Evolutionary conservation across 257 asterid genomes (phyloP).

Genomic region (Solanum clarkiae): DNA sequence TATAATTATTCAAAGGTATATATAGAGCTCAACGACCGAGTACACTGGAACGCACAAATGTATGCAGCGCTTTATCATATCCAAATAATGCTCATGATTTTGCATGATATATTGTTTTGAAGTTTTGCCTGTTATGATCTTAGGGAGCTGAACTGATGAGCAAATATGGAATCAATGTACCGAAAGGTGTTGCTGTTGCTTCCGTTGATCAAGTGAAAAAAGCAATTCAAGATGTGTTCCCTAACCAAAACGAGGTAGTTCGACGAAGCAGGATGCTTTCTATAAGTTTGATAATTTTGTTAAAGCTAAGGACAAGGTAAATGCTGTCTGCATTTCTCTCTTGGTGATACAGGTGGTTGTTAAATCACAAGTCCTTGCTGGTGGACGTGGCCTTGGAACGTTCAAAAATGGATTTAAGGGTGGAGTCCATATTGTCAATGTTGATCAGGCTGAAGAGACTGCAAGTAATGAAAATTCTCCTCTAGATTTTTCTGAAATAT

Average conservation of each 20-base stretch:
- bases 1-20: background rate
- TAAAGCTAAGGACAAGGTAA: background rate
- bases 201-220: conserved; percentile 52
- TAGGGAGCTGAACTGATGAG: conserved; percentile 92
- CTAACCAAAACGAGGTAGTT: conserved; percentile 63
- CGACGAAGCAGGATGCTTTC: background rate
- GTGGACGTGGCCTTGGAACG: conserved; percentile 87
- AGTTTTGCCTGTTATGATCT: background rate
- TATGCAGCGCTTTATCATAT: background rate
- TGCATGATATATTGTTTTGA: background rate
- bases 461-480: conserved; percentile 43
- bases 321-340: background rate
- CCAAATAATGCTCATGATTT: background rate
- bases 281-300: background rate
- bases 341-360: conserved; percentile 56
- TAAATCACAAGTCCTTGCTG: conserved; percentile 92
- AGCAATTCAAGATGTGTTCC: conserved; percentile 45
- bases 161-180: conserved; percentile 84
- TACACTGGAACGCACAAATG: background rate
- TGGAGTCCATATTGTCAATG: conserved; percentile 86
- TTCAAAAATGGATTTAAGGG: conserved; percentile 89
- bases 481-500: background rate
- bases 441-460: conserved; percentile 63
- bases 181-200: conserved; percentile 71
- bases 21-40: background rate